Base-by-base conservation (phyloP, 805 yeast species). In the Candida dendrica region DNA sequence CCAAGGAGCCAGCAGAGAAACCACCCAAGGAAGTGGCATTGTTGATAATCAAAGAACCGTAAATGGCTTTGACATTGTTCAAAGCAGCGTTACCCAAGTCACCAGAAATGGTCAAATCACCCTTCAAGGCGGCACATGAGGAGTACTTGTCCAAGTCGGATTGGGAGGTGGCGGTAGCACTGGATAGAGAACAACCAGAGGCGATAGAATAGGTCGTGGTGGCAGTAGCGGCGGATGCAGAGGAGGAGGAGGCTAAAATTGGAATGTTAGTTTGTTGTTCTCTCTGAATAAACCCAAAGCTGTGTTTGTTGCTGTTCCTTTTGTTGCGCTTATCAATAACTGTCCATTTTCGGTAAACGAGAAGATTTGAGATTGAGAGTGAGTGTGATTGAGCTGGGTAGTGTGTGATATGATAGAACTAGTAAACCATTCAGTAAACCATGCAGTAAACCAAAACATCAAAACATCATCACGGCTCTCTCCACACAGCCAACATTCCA, bases 1-100 rank as follows among this genome's bases (percentile, higher is more conserved):
- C 71, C 60, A 93, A 75, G 49, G 75, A 63, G 60, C 93, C 93
- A 42, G 98, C 98, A 54, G 82, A 64, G 66, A 93, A 72, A 31
- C 79, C 55, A 42, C 70, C 53, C 59, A 91, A 75, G 41, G 61
- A 49, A 34, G 86, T 72, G 49, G 90, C 84, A 60, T 84, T 83
- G 61, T 59, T 66, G 59, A 87, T 69, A 40, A 60, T 65, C 59
- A 93, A 71, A 57, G 79, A 75, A 69, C 98, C 98, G 60, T 77
- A 77, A 54, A 93, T 69, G 58, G 76, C 79, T 69, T 81, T 61
- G 52, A 90, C 84, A 50, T 84, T 86, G 59, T 83, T 81, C 56
- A 93, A 70, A 45, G 81, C 73, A 52, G 82, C 81, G 45, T 75
- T 53, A 50, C 79, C 81, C 47, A 82, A 64, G 49, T 66, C 71